A percentile compares a stretch with the other conserved stretches of the same genome.
Evolutionary conservation across 1,139 yeast genomes (phyloP).

Genomic region (Maudiozyma humilis): DNA sequence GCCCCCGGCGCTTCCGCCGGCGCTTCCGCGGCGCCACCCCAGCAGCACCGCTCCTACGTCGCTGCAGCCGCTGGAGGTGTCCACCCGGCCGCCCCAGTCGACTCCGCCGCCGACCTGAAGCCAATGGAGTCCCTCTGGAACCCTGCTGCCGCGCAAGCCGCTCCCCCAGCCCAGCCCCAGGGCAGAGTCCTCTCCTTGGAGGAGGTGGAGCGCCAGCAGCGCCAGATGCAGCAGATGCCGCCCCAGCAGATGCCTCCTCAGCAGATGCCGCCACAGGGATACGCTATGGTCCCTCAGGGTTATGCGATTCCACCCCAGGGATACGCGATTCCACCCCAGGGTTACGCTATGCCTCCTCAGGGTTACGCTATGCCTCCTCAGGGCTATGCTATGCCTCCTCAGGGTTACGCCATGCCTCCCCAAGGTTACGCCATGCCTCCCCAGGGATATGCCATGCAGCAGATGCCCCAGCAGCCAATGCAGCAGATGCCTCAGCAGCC

Average conservation of each 20-base stretch:
- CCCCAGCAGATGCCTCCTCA: too few species aligned
- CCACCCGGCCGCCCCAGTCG: conserved; percentile 11
- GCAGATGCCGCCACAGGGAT: neutral
- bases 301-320: conserved; percentile 15
- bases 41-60: conserved; percentile 46
- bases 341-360: conserved; percentile 12
- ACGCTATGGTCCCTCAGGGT: conserved; percentile 4
- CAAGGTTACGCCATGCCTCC: conserved; percentile 11
- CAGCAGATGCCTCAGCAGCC: conserved; percentile 13
- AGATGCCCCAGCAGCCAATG: conserved; percentile 9
- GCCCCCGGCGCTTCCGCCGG: conserved; percentile 9
- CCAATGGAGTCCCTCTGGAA: conserved; percentile 64
- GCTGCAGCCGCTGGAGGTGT: conserved; percentile 38
- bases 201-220: conserved; percentile 30
- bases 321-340: too few species aligned
- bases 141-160: neutral
- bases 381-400: neutral
- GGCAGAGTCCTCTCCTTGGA: conserved; percentile 27
- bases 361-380: conserved; percentile 1
- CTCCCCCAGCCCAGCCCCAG: conserved; percentile 5
- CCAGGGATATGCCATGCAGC: conserved; percentile 10
- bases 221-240: conserved; percentile 17
- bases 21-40: too few species aligned
- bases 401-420: conserved; percentile 1
- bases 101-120: conserved; percentile 39